A percentile compares a stretch with the other conserved stretches of the same genome.
phyloP scores from a whole-genome alignment of 805 yeast species.

The Monosporozyma servazzii region DNA sequence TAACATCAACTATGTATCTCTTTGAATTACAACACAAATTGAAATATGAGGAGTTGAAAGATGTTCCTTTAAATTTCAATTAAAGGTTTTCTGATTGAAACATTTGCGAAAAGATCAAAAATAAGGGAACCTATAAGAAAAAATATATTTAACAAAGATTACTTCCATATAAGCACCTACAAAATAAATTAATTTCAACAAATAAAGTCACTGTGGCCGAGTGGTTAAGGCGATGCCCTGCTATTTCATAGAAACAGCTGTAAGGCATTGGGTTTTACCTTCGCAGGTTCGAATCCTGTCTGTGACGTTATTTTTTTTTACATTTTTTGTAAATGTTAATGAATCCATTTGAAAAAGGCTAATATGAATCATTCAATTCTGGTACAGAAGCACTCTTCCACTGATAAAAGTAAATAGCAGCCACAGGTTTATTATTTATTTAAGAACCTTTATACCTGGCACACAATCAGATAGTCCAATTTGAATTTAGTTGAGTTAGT shows the following conservation, averaged over 20 bases:
- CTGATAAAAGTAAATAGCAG: not conserved
- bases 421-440: not conserved
- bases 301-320: constrained; percentile 77
- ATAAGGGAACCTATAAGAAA: too few species aligned
- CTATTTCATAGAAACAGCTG: constrained; percentile 43
- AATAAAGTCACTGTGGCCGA: constrained; percentile 66
- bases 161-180: too few species aligned
- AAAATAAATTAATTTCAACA: too few species aligned
- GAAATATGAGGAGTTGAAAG: too few species aligned
- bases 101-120: too few species aligned
- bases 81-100: too few species aligned
- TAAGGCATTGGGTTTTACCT: constrained; percentile 82
- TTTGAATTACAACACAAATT: too few species aligned
- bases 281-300: constrained; percentile 99
- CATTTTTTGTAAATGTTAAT: not conserved
- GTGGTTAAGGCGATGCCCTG: constrained; percentile 94
- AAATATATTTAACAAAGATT: too few species aligned
- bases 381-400: not conserved
- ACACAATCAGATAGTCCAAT: too few species aligned
- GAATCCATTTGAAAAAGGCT: not conserved
- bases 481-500: not conserved
- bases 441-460: too few species aligned
- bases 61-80: too few species aligned
- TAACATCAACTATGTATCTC: too few species aligned
- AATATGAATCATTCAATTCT: not conserved